Percentiles rank a stretch among this genome's conserved stretches.
phyloP scores from a whole-genome alignment of 2,329 filamentous ascomycete genomes.

The Chaetothyriales sp. region DNA sequence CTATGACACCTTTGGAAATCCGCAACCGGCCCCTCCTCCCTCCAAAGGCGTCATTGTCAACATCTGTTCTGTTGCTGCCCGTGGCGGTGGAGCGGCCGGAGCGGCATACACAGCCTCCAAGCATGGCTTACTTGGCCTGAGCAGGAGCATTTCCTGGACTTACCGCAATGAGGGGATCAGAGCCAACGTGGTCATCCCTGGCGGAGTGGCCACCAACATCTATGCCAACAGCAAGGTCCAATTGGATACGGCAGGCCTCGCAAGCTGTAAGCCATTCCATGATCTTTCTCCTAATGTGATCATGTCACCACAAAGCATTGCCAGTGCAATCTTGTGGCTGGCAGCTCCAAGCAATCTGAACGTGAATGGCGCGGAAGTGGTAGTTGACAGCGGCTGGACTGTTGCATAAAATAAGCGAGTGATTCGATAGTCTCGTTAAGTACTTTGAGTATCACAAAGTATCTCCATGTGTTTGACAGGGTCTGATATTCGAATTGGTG shows the following conservation, averaged over 20 bases:
- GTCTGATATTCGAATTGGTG: no score
- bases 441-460: no score
- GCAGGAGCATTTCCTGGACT: slow-evolving; percentile 42
- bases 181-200: slow-evolving; percentile 37
- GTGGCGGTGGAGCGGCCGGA: slow-evolving; percentile 23
- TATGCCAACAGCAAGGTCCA: neutral
- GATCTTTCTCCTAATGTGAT: neutral
- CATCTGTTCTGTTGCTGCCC: slow-evolving; percentile 26
- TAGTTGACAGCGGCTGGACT: neutral
- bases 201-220: slow-evolving; percentile 44
- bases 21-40: slow-evolving; percentile 53
- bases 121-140: slow-evolving; percentile 39
- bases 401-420: neutral
- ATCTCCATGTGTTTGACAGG: no score
- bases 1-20: slow-evolving; percentile 73
- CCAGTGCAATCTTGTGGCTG: neutral
- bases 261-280: neutral
- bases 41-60: slow-evolving; percentile 25
- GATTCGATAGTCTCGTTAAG: no score
- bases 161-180: slow-evolving; percentile 42
- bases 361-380: neutral
- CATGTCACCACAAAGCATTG: neutral
- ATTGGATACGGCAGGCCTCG: neutral
- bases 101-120: slow-evolving; percentile 40
- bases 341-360: neutral